Evolutionary conservation across 169 alveolate genomes (phyloP), one percentile per base, ranked within the genome.

Genomic region (Plasmodium blacklocki): DNA sequence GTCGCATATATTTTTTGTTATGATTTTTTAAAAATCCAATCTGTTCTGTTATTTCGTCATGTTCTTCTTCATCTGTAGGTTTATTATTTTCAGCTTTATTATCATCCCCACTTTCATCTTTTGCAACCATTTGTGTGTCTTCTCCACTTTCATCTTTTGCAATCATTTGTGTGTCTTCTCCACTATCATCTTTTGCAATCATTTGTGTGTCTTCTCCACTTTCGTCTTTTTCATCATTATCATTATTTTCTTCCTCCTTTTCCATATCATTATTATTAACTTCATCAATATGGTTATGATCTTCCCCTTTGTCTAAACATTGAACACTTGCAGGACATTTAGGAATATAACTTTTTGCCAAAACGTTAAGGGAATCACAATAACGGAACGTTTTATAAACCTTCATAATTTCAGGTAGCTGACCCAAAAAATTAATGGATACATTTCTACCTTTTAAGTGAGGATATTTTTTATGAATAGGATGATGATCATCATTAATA

Each of bases 331-430:
- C 6, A n/a, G 43, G 14, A n/a, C 12, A n/a, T 39, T 66, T 64
- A 2, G 26, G 39, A 9, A 78, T 21, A 59, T 78, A 78, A 2
- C 75, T 78, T 21, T 43, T 78, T 9, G 67, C 89, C 52, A 78
- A 70, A 15, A 52, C 58, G 47, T 78, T 64, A 14, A 78, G 14
- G 19, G 89, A 64, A 32, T 78, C 75, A 26, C 80, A 78, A 21
- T 78, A 78, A 39, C 67, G 64, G 67, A 66, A 78, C 71, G 89
- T 78, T 70, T 66, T 78, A 73, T 63, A 66, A 39, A 71, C 67
- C 49, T 78, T 78, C 56, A 78, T 56, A n/a, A 78, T 78, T 52
- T 78, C 89, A 14, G 89, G 89, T 43, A 78, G 32, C 49, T 64
- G 43, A 5, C 89, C 89, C 63, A 78, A 43, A 60, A 49, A 78